Evolutionary conservation across 495 filamentous ascomycete species (phyloP).

Genomic region (Aspergillus kassunensis): DNA sequence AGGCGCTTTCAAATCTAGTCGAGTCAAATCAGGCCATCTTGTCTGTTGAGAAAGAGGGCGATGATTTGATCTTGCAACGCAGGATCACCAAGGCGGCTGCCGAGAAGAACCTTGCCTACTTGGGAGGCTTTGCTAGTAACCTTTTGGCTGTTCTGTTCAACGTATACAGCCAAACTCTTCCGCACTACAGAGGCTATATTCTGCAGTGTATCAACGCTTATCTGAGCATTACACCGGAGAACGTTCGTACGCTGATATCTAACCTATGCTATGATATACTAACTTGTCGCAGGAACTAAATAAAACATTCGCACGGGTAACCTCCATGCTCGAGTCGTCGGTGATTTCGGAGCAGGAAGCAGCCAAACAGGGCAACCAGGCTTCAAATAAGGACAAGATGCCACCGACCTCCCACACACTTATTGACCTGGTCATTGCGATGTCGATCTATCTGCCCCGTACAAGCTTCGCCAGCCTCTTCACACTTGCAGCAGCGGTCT

Average conservation of each 20-base stretch:
- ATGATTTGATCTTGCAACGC: constrained; percentile 65
- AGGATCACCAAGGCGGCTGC: constrained; percentile 73
- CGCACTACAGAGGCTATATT: constrained; percentile 84
- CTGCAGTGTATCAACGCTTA: constrained; percentile 91
- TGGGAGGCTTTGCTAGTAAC: constrained; percentile 76
- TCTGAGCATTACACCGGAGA: constrained; percentile 76
- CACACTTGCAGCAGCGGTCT: constrained; percentile 71
- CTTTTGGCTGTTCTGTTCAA: constrained; percentile 94
- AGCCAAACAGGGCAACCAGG: constrained; percentile 56
- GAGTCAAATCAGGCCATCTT: constrained; percentile 84
- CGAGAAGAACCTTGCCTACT: constrained; percentile 69
- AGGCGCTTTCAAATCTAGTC: constrained; percentile 76
- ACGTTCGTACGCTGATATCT: too few species aligned
- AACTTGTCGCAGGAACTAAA: constrained; percentile 69
- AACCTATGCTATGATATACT: too few species aligned
- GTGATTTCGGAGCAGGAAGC: constrained; percentile 51
- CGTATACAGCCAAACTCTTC: constrained; percentile 92
- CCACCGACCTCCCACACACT: constrained; percentile 92
- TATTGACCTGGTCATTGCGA: constrained; percentile 92
- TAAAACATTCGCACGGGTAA: constrained; percentile 82
- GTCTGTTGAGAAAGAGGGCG: constrained; percentile 53
- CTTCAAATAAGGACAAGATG: constrained; percentile 64
- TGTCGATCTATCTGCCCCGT: constrained; percentile 86
- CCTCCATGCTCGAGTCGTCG: constrained; percentile 72
- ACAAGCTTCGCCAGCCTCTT: constrained; percentile 79